phyloP scores from a whole-genome alignment of 1,139 yeast species.

The Hemisphaericaspora xylanilytica region DNA sequence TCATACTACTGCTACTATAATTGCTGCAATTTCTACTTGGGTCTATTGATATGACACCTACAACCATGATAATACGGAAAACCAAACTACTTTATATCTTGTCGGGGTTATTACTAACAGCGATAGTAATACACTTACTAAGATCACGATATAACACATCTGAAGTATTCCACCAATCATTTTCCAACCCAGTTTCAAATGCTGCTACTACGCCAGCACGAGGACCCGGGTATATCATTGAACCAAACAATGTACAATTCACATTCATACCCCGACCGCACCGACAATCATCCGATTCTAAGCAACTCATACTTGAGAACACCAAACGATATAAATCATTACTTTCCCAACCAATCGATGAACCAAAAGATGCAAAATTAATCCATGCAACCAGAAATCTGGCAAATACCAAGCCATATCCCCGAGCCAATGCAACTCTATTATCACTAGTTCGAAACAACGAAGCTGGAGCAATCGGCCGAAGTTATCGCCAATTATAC shows the following conservation, averaged over 20 bases:
- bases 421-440: conserved; percentile 69
- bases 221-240: conserved; percentile 8
- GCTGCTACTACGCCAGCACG: not conserved
- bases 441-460: conserved; percentile 66
- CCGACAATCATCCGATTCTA: conserved; percentile 24
- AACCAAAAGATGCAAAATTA: conserved; percentile 48
- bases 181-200: not conserved
- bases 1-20: no score
- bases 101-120: no score
- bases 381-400: conserved; percentile 35
- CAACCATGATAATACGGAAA: no score
- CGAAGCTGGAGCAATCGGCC: conserved; percentile 49
- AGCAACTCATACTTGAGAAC: conserved; percentile 35
- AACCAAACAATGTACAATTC: conserved; percentile 32
- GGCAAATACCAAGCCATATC: no score
- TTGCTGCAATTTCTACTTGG: no score
- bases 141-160: no score
- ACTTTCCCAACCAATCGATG: conserved; percentile 33
- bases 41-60: no score
- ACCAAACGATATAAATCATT: conserved; percentile 30
- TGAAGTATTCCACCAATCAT: no score
- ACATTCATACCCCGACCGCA: conserved; percentile 32
- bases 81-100: no score
- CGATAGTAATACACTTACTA: no score
- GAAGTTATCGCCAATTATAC: conserved; percentile 60